Evolutionary conservation across 1,139 yeast species (phyloP).

Genomic region (Groenewaldozyma auringiensis): DNA sequence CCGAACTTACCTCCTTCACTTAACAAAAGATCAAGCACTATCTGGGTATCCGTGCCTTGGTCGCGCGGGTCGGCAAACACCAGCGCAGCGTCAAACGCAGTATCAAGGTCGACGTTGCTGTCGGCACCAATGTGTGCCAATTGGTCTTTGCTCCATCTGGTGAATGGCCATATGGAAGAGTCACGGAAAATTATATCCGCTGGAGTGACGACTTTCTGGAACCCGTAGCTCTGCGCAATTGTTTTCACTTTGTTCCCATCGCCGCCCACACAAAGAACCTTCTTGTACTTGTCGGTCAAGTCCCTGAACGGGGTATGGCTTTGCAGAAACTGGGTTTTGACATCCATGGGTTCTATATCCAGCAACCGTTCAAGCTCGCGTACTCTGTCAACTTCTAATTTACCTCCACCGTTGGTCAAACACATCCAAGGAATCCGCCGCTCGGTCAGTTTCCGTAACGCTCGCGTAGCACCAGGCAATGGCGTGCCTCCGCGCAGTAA

Average conservation of each 20-base stretch:
- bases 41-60: constrained; percentile 77
- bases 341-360: constrained; percentile 42
- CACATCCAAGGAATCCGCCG: constrained; percentile 70
- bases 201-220: constrained; percentile 67
- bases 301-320: constrained; percentile 86
- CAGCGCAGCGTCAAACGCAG: constrained; percentile 67
- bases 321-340: constrained; percentile 65
- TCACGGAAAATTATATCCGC: constrained; percentile 56
- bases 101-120: constrained; percentile 27
- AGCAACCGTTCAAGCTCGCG: constrained; percentile 47
- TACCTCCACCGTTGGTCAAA: constrained; percentile 93
- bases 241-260: constrained; percentile 58
- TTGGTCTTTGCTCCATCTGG: constrained; percentile 45
- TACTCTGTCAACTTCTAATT: constrained; percentile 55
- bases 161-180: constrained; percentile 69
- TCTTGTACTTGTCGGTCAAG: constrained; percentile 44
- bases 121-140: constrained; percentile 41
- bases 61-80: constrained; percentile 92
- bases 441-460: constrained; percentile 50
- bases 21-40: constrained; percentile 62
- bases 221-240: constrained; percentile 75
- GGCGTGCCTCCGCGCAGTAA: constrained; percentile 66
- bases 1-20: constrained; percentile 61
- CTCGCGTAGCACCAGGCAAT: constrained; percentile 58
- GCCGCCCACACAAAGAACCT: constrained; percentile 82